phyloP scores from a whole-genome alignment of 108 stramenopile species.

The Phaeodactylum tricornutum region DNA sequence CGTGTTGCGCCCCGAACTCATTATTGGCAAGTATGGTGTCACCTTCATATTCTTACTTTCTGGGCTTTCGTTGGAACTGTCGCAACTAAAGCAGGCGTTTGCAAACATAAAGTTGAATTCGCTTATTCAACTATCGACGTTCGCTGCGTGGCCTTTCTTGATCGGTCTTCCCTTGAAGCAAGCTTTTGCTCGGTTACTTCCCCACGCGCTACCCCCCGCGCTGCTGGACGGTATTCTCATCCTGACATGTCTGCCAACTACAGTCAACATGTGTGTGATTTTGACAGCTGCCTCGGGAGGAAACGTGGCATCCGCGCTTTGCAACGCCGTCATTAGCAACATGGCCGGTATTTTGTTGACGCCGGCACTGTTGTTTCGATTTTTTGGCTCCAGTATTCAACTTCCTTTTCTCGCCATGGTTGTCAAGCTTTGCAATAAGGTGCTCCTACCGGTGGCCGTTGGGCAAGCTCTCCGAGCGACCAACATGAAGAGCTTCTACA shows the following conservation, averaged over 20 bases:
- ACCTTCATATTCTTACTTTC: conserved; percentile 79
- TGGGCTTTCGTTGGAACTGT: conserved; percentile 63
- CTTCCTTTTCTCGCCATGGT: conserved; percentile 70
- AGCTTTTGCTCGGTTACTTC: conserved; percentile 6
- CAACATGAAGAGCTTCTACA: conserved; percentile 36
- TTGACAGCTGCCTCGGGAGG: conserved; percentile 72
- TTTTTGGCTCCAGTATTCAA: conserved; percentile 66
- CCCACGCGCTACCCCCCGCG: conserved; percentile 37
- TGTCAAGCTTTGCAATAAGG: conserved; percentile 66
- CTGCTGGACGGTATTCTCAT: conserved; percentile 69
- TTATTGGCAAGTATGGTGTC: conserved; percentile 80
- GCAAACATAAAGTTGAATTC: conserved; percentile 70
- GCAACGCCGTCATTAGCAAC: conserved; percentile 87
- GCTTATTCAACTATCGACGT: conserved; percentile 50
- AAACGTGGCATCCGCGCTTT: conserved; percentile 73
- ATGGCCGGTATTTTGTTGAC: conserved; percentile 83
- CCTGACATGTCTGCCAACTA: conserved; percentile 81
- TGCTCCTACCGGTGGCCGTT: conserved; percentile 70
- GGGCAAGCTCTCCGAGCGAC: conserved; percentile 67
- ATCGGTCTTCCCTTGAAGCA: conserved; percentile 56
- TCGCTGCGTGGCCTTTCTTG: conserved; percentile 69
- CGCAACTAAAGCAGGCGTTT: conserved; percentile 54
- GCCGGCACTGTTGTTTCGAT: conserved; percentile 62
- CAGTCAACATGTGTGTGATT: conserved; percentile 90
- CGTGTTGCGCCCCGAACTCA: conserved; percentile 63